Base-by-base conservation (phyloP, 1,284 basidiomycete genomes). In the Irpex sp. region DNA sequence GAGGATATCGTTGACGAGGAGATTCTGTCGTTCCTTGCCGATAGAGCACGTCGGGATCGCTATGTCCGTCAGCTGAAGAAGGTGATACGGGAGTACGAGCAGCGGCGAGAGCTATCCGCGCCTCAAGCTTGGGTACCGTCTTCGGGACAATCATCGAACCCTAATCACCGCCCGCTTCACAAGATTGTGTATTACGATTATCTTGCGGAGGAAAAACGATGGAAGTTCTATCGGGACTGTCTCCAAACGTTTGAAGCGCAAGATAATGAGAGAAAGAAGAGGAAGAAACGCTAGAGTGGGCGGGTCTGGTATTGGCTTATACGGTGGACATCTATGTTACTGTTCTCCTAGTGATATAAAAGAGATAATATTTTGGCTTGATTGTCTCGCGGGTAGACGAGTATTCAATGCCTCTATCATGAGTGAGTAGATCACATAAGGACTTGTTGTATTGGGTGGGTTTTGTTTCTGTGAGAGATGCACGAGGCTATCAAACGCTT, bases 1-100 rank as follows among this genome's bases (percentile, higher is more conserved):
- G 57, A 71, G 26, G 71, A 70, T 19, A 75, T 87, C 8, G 80
- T 83, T 66, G 85, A 89, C 73, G 76, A 78, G 59, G 75, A 79
- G 19, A 89, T 92, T 15, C 79, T 82, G 66, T 81, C 84, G 61
- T 82, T 86, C 37, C 72, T 90, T 56, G 80, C 80, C 5, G 75
- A 72, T 21, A 77, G 88, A 52, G 88, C 86, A 52, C 68, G 85
- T 57, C 88, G 87, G 71, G 84, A 90, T 74, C 84, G 86, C 9
- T 80, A 84, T 44, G 68, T 77, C 61, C 82, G 82, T 65, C 80
- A 88, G 60, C 81, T 82, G 26, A 67, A 75, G 58, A 69, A 70
- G 60, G 76, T 83, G 69, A 65, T 78, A 59, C 62, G 65, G 15
- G 34, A 64, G 66, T 47, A 77, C 62, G 34, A 61, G 64, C 64